Evolutionary conservation across 1,139 yeast genomes (phyloP), one percentile per base, ranked within the genome.

Genomic region (Sugiyamaella paludigena): DNA sequence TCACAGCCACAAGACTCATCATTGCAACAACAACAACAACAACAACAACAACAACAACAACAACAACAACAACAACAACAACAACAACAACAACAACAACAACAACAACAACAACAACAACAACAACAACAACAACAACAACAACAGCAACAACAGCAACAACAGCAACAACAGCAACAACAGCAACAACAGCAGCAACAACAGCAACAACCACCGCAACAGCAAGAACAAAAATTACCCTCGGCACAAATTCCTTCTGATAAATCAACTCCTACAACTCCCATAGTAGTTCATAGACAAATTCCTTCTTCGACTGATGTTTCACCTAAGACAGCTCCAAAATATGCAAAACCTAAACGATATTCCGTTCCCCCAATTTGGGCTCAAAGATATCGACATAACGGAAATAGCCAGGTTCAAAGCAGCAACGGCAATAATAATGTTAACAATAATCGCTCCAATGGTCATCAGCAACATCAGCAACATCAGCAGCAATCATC

Each of bases 341-440:
- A 33, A 24, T 19, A n/a, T 5, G 12, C 12, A 39, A 45, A 40
- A 26, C 95, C 95, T 1, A 78, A 69, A 49, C 71, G 87, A 55
- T 86, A 86, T 65, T 68, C 68, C 7, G 72, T 70, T 30, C 87
- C 87, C 3, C 95, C 96, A 7, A 74, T 82, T 8, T 87, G 95
- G 95, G 95, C 95, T 0, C 85, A 78, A 58, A 84, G 80, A 62
- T 86, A 85, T 81, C 70, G 74, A 27, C 32, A 34, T 29, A 12
- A 35, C 12, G 7, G 30, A 16, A 27, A 26, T 32, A 36, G 30
- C 24, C 36, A 33, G 27, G 5, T 28, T n/a, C 32, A 34, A 31
- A 34, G 11, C 7, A 4, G 33, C 32, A 44, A 44, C 35, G 27
- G 37, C 10, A 43, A 37, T 16, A 33, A 33, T 31, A 26, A 13